Percentiles rank a stretch among this genome's conserved stretches.
phyloP scores from a whole-genome alignment of 768 basidiomycete genomes.

The Psilocybe cyanescens region DNA sequence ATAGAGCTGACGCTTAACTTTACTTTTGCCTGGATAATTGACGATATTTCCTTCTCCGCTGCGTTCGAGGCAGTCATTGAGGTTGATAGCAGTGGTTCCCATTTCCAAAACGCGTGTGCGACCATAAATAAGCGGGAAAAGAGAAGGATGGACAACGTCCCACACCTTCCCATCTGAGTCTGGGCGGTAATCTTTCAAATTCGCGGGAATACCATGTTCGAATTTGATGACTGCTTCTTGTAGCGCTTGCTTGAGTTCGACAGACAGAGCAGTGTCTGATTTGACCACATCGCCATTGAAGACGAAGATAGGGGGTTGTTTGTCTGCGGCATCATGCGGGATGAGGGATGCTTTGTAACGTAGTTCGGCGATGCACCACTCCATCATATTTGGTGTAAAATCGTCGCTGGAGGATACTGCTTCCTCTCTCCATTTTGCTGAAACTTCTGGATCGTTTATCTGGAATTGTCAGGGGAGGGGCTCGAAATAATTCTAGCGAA shows the following conservation, averaged over 20 bases:
- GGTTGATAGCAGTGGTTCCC: conserved; percentile 6
- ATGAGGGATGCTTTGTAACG: conserved; percentile 19
- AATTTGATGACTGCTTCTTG: conserved; percentile 29
- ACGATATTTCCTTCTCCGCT: conserved; percentile 25
- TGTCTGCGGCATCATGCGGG: background rate
- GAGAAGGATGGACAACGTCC: conserved; percentile 49
- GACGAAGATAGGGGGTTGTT: conserved; percentile 21
- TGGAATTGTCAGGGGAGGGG: background rate
- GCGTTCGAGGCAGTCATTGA: conserved; percentile 26
- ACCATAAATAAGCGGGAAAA: conserved; percentile 43
- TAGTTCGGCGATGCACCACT: conserved; percentile 32
- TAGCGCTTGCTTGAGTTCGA: conserved; percentile 25
- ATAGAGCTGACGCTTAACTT: conserved; percentile 30
- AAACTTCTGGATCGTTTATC: conserved; percentile 27
- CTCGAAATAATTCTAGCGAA: background rate
- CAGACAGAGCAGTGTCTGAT: conserved; percentile 36
- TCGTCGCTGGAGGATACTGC: conserved; percentile 16
- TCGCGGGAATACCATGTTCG: conserved; percentile 36
- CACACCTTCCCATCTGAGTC: conserved; percentile 43
- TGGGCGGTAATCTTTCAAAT: conserved; percentile 49
- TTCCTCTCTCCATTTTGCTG: conserved; percentile 30
- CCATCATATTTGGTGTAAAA: conserved; percentile 28
- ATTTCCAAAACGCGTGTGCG: conserved; percentile 27
- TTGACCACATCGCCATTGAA: conserved; percentile 33
- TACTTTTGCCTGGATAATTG: conserved; percentile 24